These are phyloP conservation scores for Colletotrichum sp. DNA, from an alignment of 2,329 filamentous ascomycete genomes.

Conservation along the genomic window DNA sequence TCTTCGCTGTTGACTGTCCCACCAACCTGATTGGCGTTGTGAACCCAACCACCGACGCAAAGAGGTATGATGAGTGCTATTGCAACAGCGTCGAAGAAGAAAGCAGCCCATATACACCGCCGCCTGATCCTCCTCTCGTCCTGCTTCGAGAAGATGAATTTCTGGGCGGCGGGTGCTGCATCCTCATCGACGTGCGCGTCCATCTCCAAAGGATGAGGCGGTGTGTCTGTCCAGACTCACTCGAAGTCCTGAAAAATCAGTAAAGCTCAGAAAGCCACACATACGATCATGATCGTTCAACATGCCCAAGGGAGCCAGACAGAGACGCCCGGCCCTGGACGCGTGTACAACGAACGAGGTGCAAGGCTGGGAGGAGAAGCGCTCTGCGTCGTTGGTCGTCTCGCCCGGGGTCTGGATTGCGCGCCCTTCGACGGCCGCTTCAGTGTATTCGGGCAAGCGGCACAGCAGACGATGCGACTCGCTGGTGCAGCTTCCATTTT, in stretches of 20 bases:
- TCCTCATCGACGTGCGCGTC: background rate
- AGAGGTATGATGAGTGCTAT: background rate
- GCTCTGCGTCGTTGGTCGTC: background rate
- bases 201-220: background rate
- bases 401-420: background rate
- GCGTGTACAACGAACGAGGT: background rate
- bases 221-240: background rate
- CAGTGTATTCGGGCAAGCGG: background rate
- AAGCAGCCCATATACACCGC: background rate
- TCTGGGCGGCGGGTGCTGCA: background rate
- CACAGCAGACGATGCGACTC: background rate
- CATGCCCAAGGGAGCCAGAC: background rate
- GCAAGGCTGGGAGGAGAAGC: background rate
- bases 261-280: background rate
- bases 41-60: constrained; percentile 5
- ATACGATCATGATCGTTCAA: background rate
- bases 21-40: background rate
- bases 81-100: background rate
- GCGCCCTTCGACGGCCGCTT: background rate
- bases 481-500: background rate
- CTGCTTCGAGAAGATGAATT: background rate
- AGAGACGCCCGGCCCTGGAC: background rate
- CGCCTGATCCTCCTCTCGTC: constrained; percentile 6
- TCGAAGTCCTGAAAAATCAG: background rate
- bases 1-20: background rate